Percentiles rank a stretch among this genome's conserved stretches.
phyloP scores from a whole-genome alignment of 2,329 filamentous ascomycete species.

The Cordyceps cicadae region DNA sequence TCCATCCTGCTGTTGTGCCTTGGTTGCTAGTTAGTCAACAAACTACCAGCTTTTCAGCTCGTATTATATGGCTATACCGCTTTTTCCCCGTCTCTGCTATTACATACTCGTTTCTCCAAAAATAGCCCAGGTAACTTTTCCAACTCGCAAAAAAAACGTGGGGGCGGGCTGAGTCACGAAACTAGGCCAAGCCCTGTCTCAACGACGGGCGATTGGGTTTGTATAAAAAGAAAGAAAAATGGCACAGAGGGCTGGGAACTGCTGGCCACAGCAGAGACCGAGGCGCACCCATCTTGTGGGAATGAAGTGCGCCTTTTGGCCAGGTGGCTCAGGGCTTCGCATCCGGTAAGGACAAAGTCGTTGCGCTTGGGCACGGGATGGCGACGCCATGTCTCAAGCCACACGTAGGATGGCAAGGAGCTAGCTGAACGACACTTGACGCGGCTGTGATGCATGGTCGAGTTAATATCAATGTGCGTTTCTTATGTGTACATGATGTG shows the following conservation, averaged over 20 bases:
- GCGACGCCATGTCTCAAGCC: slow-evolving; percentile 3
- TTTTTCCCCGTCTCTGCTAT: neutral
- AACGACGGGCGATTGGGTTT: neutral
- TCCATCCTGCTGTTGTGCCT: neutral
- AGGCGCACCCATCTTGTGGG: neutral
- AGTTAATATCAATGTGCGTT: neutral
- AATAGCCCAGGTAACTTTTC: neutral
- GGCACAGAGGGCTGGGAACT: neutral
- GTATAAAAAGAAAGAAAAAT: neutral
- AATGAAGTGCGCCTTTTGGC: neutral
- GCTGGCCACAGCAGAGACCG: neutral
- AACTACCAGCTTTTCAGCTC: neutral
- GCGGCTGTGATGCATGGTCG: neutral
- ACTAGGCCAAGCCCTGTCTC: neutral
- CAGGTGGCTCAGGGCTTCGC: neutral
- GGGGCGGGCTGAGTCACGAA: neutral
- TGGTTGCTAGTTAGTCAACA: neutral
- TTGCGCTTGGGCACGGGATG: neutral
- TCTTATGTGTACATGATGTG: neutral
- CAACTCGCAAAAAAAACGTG: neutral
- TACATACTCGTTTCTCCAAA: neutral
- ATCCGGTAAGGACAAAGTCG: neutral
- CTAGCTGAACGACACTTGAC: neutral
- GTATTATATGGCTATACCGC: neutral
- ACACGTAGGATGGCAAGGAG: neutral